phyloP scores from a whole-genome alignment of 1,284 basidiomycete species.

The Ustilago nuda region DNA sequence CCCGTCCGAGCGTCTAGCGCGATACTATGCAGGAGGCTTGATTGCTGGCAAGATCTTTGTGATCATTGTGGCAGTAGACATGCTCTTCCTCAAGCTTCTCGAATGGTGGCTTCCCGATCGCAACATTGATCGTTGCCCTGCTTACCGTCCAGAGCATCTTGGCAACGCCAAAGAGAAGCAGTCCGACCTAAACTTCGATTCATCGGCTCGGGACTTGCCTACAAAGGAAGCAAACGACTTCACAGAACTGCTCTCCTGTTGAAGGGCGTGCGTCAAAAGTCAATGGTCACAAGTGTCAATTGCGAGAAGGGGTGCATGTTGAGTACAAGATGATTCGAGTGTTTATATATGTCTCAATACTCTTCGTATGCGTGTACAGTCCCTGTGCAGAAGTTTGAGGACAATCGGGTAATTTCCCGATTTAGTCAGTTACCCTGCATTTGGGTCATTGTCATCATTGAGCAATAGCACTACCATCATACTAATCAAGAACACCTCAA shows the following conservation, averaged over 20 bases:
- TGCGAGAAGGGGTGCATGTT: too few species aligned
- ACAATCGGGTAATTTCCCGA: too few species aligned
- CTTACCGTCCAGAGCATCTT: constrained; percentile 15
- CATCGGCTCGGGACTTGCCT: neutral
- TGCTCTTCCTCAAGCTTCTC: constrained; percentile 80
- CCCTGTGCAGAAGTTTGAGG: too few species aligned
- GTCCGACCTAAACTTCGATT: neutral
- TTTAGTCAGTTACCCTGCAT: too few species aligned
- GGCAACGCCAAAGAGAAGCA: neutral
- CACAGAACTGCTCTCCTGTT: constrained; percentile 16
- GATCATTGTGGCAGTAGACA: constrained; percentile 82
- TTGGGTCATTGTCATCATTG: too few species aligned
- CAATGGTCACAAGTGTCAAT: too few species aligned
- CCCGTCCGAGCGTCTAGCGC: constrained; percentile 45
- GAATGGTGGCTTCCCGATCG: constrained; percentile 70
- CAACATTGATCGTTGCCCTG: constrained; percentile 32
- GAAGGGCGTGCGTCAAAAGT: neutral
- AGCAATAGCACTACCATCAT: too few species aligned
- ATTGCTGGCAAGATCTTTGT: constrained; percentile 82
- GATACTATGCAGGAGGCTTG: constrained; percentile 76
- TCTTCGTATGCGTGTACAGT: too few species aligned
- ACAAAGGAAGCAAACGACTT: constrained; percentile 9
- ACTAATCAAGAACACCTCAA: too few species aligned
- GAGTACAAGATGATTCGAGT: too few species aligned
- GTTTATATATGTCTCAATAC: neutral